Base-by-base conservation (phyloP, 306 rosid species). In the Citrullus mucosospermus region DNA sequence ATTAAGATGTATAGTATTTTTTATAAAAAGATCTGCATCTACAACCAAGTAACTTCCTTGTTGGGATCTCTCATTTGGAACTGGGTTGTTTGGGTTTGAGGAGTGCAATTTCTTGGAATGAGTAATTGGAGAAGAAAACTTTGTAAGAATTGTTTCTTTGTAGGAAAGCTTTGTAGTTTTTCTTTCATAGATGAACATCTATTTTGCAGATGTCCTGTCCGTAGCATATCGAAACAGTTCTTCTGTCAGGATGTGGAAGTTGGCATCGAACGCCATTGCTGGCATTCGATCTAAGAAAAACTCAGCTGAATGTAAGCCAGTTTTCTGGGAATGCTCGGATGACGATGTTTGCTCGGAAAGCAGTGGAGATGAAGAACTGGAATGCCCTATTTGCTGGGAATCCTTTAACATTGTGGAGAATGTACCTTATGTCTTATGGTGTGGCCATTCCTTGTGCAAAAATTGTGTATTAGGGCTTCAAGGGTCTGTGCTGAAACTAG, bases 381-480 rank as follows among this genome's bases (percentile, higher is more conserved):
- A 94, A 70, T 94, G 98, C 85, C 98, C 94, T 9, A 92, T 94
- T 79, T 94, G 98, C 80, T 87, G 90, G 85, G 98, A 94, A 80
- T 90, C 96, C 17, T 94, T 94, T 84, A 94, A 94, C 88, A 88
- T 92, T 82, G 97, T 94, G 73, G 98, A 94, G 92, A 94, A 94
- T 17, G 85, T 94, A 60, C 98, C 98, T 34, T 93, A 90, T 86
- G 96, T 94, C 78, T 85, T 94, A 71, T 92, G 98, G 96, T 94
- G 98, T 39, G 98, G 98, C 41, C 98, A 94, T 85, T 87, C 93
- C 16, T 86, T 94, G 28, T 94, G 98, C 83, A 94, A 88, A 80
- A 90, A 92, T 78, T 94, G 98, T 43, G 85, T 94, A 78, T 68
- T 94, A n/a, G 98, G 93, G 82, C 95, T 94, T 80, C 97, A 94